These are phyloP conservation scores for Coemansia sp. DNA, from an alignment of 192 early-diverging fungal genomes.

Conservation along the genomic window DNA sequence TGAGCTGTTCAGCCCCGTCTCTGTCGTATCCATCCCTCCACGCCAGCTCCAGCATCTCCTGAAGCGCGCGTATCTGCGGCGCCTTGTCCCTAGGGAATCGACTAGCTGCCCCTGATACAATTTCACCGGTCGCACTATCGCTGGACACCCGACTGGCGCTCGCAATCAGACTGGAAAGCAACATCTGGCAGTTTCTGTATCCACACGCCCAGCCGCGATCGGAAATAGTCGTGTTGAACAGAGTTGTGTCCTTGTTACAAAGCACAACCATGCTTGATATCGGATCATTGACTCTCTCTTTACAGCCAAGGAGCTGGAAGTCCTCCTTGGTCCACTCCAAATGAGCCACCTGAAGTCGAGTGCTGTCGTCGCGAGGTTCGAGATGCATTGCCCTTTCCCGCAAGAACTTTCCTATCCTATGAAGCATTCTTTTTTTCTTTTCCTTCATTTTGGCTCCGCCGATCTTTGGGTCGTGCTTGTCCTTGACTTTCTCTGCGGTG, in stretches of 20 bases:
- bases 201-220: slow-evolving; percentile 73
- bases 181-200: slow-evolving; percentile 70
- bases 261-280: slow-evolving; percentile 8
- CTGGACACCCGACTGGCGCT: neutral
- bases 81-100: slow-evolving; percentile 10
- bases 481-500: neutral
- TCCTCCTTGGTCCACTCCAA: neutral
- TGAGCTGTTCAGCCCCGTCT: slow-evolving; percentile 58
- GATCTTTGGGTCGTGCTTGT: neutral
- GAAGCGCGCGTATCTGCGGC: slow-evolving; percentile 49
- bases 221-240: slow-evolving; percentile 16
- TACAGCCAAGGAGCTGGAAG: no score
- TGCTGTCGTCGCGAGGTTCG: slow-evolving; percentile 11
- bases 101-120: neutral
- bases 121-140: neutral
- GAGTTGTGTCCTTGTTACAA: slow-evolving; percentile 23
- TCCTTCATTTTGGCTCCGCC: neutral
- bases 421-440: slow-evolving; percentile 6
- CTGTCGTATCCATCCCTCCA: slow-evolving; percentile 65
- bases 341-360: slow-evolving; percentile 5
- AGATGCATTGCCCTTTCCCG: slow-evolving; percentile 12
- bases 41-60: slow-evolving; percentile 57
- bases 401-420: slow-evolving; percentile 20
- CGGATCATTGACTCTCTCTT: neutral
- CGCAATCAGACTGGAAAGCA: slow-evolving; percentile 54